Base-by-base conservation (phyloP, 495 filamentous ascomycete genomes). In the Chaetomium tenue region DNA sequence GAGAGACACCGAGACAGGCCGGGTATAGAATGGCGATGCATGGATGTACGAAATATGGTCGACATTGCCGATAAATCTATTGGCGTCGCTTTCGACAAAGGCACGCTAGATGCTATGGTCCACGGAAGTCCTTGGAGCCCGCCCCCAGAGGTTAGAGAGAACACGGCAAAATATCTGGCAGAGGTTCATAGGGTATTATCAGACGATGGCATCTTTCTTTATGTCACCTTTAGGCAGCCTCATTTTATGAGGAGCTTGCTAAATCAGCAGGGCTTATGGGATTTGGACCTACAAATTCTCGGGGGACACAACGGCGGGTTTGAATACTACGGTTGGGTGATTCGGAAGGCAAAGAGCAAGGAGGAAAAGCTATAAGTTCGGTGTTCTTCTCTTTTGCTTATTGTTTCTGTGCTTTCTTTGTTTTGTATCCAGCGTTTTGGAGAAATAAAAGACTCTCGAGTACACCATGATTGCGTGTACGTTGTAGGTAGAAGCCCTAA, bases 11-110 rank as follows among this genome's bases (percentile, higher is more conserved):
- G 68, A 20, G 70, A 67, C 28, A 67, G 68, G 42, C 33, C 64
- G 16, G 72, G 76, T 0, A 78, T 84, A 15, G 63, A 75, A 58
- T 87, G 84, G 84, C 66, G 68, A 46, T 67, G 74, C 28, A 79
- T 77, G 68, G 84, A 88, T 73, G 77, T 88, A 25, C 79, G 84
- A 13, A 60, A 80, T n/a, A 79, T 87, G 73, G 58, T 69, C 47
- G 66, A 52, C 13, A 64, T 77, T 15, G 70, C 68, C 7, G 72
- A 74, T 37, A 66, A 55, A 5, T 74, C 70, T 13, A 69, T 87
- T 60, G 84, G 86, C 68, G 75, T 87, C 25, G 83, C 83, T 22
- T 82, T 89, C 63, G 84, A 88, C 66, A 88, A 88, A 68, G 82
- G 78, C 5, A 87, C 85, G 2, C 75, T 88, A 2, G 86, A 88